Evolutionary conservation across 768 basidiomycete genomes (phyloP).

Genomic region (Naganishia vishniacii): DNA sequence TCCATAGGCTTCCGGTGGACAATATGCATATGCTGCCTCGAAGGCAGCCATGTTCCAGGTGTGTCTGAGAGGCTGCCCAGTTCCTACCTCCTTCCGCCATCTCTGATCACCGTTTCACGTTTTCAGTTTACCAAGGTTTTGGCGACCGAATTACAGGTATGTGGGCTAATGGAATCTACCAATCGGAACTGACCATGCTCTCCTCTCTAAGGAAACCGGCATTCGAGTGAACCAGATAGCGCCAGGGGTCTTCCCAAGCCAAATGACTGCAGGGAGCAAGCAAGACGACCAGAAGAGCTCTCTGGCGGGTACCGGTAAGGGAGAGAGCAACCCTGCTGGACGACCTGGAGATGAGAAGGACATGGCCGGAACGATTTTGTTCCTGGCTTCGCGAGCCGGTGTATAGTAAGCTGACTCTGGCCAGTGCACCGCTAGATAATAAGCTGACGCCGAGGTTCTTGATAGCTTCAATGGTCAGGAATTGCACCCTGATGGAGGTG

Average conservation of each 20-base stretch:
- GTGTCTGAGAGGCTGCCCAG: too few relatives aligned
- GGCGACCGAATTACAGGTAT: constrained; percentile 33
- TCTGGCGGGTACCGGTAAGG: constrained; percentile 32
- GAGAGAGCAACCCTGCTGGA: constrained; percentile 35
- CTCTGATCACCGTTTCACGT: too few relatives aligned
- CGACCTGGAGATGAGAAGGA: constrained; percentile 38
- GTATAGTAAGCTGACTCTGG: not conserved
- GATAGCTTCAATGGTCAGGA: constrained; percentile 36
- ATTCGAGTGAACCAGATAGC: constrained; percentile 37
- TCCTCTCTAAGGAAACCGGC: constrained; percentile 20
- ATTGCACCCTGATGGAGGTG: constrained; percentile 39
- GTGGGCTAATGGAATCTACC: not conserved
- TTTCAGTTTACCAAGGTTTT: constrained; percentile 37
- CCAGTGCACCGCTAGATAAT: too few relatives aligned
- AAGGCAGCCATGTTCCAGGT: constrained; percentile 36
- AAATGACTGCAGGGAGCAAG: constrained; percentile 37
- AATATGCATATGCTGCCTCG: constrained; percentile 37
- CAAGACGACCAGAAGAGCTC: constrained; percentile 32
- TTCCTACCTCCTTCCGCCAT: too few relatives aligned
- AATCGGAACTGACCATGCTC: not conserved
- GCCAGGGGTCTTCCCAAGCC: constrained; percentile 38
- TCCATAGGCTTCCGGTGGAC: constrained; percentile 32
- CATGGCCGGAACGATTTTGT: constrained; percentile 38
- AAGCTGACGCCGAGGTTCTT: not conserved
- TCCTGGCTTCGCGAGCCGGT: constrained; percentile 17